These are phyloP conservation scores for Garcia nutans DNA, from an alignment of 345 rosid genomes.

Conservation along the genomic window DNA sequence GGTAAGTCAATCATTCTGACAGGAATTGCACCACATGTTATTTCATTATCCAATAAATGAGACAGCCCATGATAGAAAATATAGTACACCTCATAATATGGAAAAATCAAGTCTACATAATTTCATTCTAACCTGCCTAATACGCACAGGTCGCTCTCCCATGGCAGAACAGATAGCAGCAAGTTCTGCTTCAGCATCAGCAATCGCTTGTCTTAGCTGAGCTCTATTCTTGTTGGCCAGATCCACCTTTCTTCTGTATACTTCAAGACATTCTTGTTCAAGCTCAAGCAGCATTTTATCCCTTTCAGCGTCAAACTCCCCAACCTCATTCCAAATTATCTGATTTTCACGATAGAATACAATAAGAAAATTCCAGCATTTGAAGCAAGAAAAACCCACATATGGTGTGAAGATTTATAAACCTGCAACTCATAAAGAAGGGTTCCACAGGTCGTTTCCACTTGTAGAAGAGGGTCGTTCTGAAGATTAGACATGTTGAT, in stretches of 20 bases:
- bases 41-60: not conserved
- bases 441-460: conserved; percentile 80
- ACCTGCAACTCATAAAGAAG: conserved; percentile 93
- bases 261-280: conserved; percentile 92
- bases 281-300: conserved; percentile 90
- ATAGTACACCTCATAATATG: not conserved
- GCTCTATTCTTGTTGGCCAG: conserved; percentile 81
- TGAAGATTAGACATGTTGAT: conserved; percentile 46
- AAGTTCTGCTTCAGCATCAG: conserved; percentile 87
- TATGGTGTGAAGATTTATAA: not conserved
- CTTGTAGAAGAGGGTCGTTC: conserved; percentile 54
- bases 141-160: conserved; percentile 89
- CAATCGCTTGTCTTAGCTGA: conserved; percentile 76
- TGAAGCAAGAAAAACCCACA: not conserved
- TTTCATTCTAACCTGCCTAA: conserved; percentile 66
- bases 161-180: conserved; percentile 84
- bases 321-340: conserved; percentile 99
- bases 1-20: not conserved
- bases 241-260: conserved; percentile 90
- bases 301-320: conserved; percentile 78
- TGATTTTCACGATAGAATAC: conserved; percentile 22
- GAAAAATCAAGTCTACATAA: not conserved
- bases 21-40: not conserved
- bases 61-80: not conserved
- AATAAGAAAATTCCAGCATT: not conserved